Conservation (phyloP, 768 basidiomycete species). For the Rhodotorula sphaerocarpa region DNA sequence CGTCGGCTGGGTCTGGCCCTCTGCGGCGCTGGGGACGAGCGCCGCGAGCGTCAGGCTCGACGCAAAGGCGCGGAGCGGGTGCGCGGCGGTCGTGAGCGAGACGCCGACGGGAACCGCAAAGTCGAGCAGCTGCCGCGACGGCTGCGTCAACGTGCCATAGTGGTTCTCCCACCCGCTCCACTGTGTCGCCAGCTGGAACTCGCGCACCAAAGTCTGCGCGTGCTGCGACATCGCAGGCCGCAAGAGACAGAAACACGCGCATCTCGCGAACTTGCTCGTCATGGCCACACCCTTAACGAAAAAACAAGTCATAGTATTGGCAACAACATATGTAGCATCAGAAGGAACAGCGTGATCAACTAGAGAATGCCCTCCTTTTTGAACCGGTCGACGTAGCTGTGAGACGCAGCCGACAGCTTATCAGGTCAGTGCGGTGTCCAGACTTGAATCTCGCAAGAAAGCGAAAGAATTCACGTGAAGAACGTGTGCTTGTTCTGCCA, state of each 20-base stretch:
- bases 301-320: background rate
- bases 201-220: conserved; percentile 74
- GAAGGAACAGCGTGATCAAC: background rate
- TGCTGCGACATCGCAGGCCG: conserved; percentile 8
- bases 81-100: conserved; percentile 72
- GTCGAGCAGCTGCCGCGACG: conserved; percentile 83
- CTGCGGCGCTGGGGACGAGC: conserved; percentile 46
- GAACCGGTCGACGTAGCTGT: conserved; percentile 39
- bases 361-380: conserved; percentile 31
- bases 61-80: conserved; percentile 78
- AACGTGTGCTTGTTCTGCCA: conserved; percentile 44
- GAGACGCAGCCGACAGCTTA: too few species aligned
- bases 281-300: background rate
- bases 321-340: background rate
- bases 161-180: conserved; percentile 90
- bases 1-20: background rate
- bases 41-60: conserved; percentile 89
- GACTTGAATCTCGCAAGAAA: too few species aligned
- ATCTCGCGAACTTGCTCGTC: background rate
- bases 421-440: too few species aligned
- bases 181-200: conserved; percentile 82
- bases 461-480: conserved; percentile 52
- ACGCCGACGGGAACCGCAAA: conserved; percentile 75
- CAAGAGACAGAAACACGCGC: background rate
- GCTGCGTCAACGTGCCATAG: conserved; percentile 78